Base-by-base conservation (phyloP, 345 rosid genomes). In the Citrus inodora region DNA sequence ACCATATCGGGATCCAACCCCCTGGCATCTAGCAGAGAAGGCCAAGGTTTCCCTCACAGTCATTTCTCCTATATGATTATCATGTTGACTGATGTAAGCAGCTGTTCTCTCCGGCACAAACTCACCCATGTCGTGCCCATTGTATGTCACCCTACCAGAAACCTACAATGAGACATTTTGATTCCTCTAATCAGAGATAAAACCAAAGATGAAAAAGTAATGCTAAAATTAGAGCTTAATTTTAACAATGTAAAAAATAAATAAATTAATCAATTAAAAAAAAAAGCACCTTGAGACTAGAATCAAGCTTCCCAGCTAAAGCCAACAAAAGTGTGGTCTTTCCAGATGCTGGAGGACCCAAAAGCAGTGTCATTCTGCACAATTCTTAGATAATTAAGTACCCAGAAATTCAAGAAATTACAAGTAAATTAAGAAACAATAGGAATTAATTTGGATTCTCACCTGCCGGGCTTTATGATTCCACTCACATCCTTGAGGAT, bases 321-420 rank as follows among this genome's bases (percentile, higher is more conserved):
- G 97, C 93, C 84, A 91, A 82, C 82, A 93, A 67, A 6, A 93
- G 93, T 0, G 94, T 87, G 9, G 95, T 93, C 84, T 93, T 93
- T 7, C 97, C 97, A 58, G 97, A 90, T 65, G 89, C 78, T 56
- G 95, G 95, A 76, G 97, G 97, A 65, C 97, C 97, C 85, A 93
- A 80, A 64, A 93, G 94, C 86, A 93, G 69, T 59, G 95, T 83
- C 91, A 90, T 85, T 76, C 95, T 92, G 79, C 51, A 35, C 58
- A 53, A 53, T 53, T 53, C 16, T 53, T 0, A 71, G 22, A 64
- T 33, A 76, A 17, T 60, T 63, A 46, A 40, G 65, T 63, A 65
- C 62, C 33, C 58, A 17, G 5, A 53, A 53, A 17, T 17, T 17
- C 58, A 53, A 5, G 55, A 40, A 11, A 76, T 27, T 13, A 56